These are phyloP conservation scores for Chaetomium cochliodes DNA, from an alignment of 495 filamentous ascomycete genomes.

Conservation along the genomic window DNA sequence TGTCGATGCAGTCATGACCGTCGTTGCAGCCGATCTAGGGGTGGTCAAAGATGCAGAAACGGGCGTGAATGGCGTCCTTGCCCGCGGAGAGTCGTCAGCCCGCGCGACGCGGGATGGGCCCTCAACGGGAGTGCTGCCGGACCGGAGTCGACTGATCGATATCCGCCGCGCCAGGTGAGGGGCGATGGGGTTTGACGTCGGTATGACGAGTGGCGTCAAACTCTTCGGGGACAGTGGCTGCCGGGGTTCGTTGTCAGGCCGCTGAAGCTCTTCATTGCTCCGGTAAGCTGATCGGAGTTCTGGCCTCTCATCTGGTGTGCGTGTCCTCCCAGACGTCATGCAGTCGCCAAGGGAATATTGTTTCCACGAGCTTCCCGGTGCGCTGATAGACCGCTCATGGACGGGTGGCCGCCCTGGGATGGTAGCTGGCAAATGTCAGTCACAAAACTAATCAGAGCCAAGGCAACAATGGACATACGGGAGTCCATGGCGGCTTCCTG, in stretches of 20 bases:
- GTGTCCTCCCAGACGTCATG: slow-evolving; percentile 34
- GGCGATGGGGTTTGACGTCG: slow-evolving; percentile 38
- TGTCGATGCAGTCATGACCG: slow-evolving; percentile 43
- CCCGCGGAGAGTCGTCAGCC: slow-evolving; percentile 48
- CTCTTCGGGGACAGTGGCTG: slow-evolving; percentile 52
- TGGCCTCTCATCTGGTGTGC: slow-evolving; percentile 32
- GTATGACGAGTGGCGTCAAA: slow-evolving; percentile 53
- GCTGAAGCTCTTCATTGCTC: slow-evolving; percentile 27
- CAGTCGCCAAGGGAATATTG: slow-evolving; percentile 45
- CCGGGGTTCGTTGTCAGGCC: slow-evolving; percentile 20
- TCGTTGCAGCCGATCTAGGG: slow-evolving; percentile 43
- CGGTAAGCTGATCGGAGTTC: slow-evolving; percentile 23
- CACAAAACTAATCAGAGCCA: neutral
- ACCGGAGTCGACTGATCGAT: slow-evolving; percentile 43
- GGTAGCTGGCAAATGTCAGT: slow-evolving; percentile 56
- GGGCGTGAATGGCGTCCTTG: slow-evolving; percentile 46
- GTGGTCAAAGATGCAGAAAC: slow-evolving; percentile 42
- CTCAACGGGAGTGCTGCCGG: slow-evolving; percentile 41
- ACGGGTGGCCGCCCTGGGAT: slow-evolving; percentile 67
- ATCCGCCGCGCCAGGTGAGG: slow-evolving; percentile 41
- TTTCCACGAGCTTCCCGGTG: slow-evolving; percentile 54
- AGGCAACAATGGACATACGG: slow-evolving; percentile 55
- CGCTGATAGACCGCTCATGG: slow-evolving; percentile 66
- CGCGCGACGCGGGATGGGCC: slow-evolving; percentile 34
- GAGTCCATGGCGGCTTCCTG: slow-evolving; percentile 69